Conservation (phyloP, 2,329 filamentous ascomycete genomes). For the Lasiodiplodia sp. region DNA sequence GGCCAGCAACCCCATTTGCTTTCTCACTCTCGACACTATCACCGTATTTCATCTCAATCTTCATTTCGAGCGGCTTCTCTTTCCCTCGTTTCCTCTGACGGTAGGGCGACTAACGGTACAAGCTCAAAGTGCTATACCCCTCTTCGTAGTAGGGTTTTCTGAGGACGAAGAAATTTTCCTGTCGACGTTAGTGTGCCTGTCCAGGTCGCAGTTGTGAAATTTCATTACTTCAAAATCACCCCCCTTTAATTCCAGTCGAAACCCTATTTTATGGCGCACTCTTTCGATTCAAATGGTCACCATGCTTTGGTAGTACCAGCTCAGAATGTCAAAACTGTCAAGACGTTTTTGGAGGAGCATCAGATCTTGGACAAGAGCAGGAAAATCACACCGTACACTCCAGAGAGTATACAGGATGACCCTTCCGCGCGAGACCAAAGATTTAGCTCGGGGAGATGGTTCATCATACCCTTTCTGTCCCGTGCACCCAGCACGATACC, state of each 20-base stretch:
- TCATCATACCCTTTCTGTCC: slow-evolving; percentile 18
- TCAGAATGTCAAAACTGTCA: slow-evolving; percentile 48
- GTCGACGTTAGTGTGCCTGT: background rate
- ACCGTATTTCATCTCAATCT: background rate
- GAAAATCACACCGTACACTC: slow-evolving; percentile 38
- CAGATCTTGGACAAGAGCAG: slow-evolving; percentile 38
- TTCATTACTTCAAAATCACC: background rate
- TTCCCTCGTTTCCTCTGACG: too few relatives aligned
- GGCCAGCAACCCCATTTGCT: background rate
- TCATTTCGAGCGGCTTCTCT: background rate
- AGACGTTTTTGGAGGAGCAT: slow-evolving; percentile 44
- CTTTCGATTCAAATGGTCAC: too few relatives aligned
- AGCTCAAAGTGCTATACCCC: background rate
- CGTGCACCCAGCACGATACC: background rate
- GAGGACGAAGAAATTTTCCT: background rate
- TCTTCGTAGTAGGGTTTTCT: background rate
- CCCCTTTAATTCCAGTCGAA: background rate
- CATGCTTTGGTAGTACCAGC: slow-evolving; percentile 40
- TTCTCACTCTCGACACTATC: background rate
- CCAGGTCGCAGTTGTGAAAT: background rate
- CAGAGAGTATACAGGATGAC: background rate
- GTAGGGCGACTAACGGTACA: background rate
- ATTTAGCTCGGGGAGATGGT: background rate
- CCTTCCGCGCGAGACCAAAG: background rate
- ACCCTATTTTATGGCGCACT: background rate